phyloP scores from a whole-genome alignment of 805 yeast species.

The Myxozyma vanderwaltii region DNA sequence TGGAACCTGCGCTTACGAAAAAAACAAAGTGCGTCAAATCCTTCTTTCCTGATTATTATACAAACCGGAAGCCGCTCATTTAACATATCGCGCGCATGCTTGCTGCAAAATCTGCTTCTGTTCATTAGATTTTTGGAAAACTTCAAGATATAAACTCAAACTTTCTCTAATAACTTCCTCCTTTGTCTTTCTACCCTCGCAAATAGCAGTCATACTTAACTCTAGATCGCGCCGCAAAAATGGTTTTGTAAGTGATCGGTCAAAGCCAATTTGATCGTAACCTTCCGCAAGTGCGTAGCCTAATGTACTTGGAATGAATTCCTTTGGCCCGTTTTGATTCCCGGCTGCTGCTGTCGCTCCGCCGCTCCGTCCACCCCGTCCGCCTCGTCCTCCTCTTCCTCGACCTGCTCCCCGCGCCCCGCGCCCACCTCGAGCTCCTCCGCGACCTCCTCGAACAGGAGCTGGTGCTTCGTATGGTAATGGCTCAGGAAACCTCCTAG shows the following conservation, averaged over 20 bases:
- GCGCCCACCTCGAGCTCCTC: constrained; percentile 19
- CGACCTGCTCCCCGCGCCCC: constrained; percentile 17
- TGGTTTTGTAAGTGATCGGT: constrained; percentile 82
- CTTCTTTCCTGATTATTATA: neutral
- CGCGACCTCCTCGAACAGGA: constrained; percentile 9
- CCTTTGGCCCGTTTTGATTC: constrained; percentile 35
- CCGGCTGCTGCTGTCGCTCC: neutral
- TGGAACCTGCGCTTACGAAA: too few species aligned
- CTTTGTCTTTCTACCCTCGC: constrained; percentile 61
- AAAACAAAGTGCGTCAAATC: too few species aligned
- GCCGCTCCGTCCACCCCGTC: constrained; percentile 1
- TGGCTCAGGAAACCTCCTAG: constrained; percentile 21
- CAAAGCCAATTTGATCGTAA: constrained; percentile 75
- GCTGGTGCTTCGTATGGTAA: constrained; percentile 36
- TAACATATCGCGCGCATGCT: constrained; percentile 15
- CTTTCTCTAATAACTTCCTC: constrained; percentile 58
- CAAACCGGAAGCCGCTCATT: neutral
- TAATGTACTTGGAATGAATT: constrained; percentile 72
- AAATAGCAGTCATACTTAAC: constrained; percentile 61
- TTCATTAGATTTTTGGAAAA: constrained; percentile 53
- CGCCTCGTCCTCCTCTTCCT: constrained; percentile 20
- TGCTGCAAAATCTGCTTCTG: constrained; percentile 45
- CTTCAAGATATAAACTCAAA: constrained; percentile 60
- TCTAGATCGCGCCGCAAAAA: constrained; percentile 80
- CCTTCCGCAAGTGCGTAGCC: constrained; percentile 90